Evolutionary conservation across 306 rosid genomes (phyloP), one percentile per base, ranked within the genome.

Genomic region (Cucurbita pepo): DNA sequence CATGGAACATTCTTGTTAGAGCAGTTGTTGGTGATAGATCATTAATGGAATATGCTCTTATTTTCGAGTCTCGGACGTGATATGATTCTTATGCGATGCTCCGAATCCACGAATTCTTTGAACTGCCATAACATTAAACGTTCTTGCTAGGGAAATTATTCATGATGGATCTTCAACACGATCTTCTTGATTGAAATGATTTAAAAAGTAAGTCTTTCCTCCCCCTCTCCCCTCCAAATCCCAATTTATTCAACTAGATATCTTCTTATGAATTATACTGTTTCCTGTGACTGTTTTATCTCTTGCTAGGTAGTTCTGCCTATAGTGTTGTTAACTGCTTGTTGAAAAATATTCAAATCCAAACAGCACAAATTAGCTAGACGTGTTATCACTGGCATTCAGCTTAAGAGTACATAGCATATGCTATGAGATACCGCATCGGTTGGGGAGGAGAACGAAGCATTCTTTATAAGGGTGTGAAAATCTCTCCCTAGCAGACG

Each of bases 1-100:
- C 96, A 13, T 94, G 96, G 99, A 47, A 85, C 77, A 89, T 94
- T 79, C 88, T 95, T 77, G 92, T 95, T 77, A 86, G 97, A 82
- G 96, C 90, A 14, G 90, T 90, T 69, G 73, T 21, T 21, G 22
- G 71, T 65, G 75, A 43, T 57, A 86, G 78, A 7, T 75, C 77
- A 54, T 77, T 75, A 40, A 80, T 63, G 45, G 80, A 79, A 81
- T 75, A 72, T 22, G 55, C 59, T 75, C 52, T 57, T 79, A 82
- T 75, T 76, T 82, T 71, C 83, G 92, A 75, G 75, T 89, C 67
- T 72, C 84, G 2, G 91, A 91, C 64, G 95, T 96, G 69, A 71
- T 85, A 51, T 50, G 71, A 60, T 74, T 78, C 79, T 76, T 86
- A 51, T 77, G 82, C 36, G 82, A 91, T 72, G 95, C 99, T 85